A percentile compares a stretch with the other conserved stretches of the same genome.
phyloP scores from a whole-genome alignment of 139 green algal genomes.

The Tetraselmis striata region DNA sequence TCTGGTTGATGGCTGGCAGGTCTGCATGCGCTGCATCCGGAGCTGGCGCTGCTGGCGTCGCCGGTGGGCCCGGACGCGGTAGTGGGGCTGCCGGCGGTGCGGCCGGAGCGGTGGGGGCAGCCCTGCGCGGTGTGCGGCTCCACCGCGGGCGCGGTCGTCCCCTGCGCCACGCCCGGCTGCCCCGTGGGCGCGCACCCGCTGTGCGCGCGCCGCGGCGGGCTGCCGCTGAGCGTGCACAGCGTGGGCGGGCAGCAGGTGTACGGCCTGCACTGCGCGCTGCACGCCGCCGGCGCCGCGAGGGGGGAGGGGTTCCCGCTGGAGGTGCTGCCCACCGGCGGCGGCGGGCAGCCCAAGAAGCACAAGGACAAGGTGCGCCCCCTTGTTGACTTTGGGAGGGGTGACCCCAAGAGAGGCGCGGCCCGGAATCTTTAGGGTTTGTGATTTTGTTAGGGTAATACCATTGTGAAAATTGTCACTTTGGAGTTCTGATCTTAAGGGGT shows the following conservation, averaged over 20 bases:
- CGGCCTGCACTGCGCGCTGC: conserved; percentile 60
- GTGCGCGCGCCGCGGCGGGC: conserved; percentile 62
- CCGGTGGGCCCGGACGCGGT: conserved; percentile 25
- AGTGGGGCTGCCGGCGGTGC: conserved; percentile 31
- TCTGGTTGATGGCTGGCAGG: no score
- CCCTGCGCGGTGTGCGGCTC: conserved; percentile 33
- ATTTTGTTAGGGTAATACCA: no score
- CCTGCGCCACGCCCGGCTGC: conserved; percentile 36
- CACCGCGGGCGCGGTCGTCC: conserved; percentile 13
- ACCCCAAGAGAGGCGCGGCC: no score
- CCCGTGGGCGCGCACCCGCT: conserved; percentile 66
- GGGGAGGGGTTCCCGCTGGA: neutral
- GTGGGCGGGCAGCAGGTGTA: conserved; percentile 24
- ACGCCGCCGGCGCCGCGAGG: conserved; percentile 29
- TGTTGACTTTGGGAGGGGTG: no score
- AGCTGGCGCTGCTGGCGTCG: conserved; percentile 21
- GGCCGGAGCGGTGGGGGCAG: conserved; percentile 21
- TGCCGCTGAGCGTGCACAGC: conserved; percentile 4
- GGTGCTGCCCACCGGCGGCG: neutral
- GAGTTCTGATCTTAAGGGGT: no score
- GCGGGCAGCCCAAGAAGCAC: neutral
- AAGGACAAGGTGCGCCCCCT: no score
- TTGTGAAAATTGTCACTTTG: no score
- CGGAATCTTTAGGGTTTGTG: no score
- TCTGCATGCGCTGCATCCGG: conserved; percentile 61